Base-by-base conservation (phyloP, 768 basidiomycete species). In the Collybiopsis luxurians region DNA sequence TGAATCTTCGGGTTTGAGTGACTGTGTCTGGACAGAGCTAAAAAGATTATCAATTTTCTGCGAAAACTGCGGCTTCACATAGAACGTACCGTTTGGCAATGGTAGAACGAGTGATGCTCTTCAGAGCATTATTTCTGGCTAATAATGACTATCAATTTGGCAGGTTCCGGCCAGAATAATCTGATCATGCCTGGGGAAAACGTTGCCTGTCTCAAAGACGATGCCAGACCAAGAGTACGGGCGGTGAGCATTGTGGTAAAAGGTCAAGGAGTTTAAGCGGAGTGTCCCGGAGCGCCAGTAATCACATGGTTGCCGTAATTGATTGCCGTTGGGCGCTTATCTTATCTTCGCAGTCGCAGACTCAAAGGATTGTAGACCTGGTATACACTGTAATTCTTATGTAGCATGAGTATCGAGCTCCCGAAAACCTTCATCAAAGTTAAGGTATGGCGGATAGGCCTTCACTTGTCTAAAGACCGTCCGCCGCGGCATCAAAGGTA, bases 1-100 rank as follows among this genome's bases (percentile, higher is more conserved):
- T 10, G 77, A 73, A 0, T 83, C 79, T 0, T 85, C 76, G 1
- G 88, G 78, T 1, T 86, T 76, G 2, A 90, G 60, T 0, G 89
- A 86, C 65, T 88, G 71, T 0, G 84, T 87, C 65, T 90, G 84
- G 17, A 91, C 69, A n/a, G 45, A 44, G 23, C 54, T 55, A 19
- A 2, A 45, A 9, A 36, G 10, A 24, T 7, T 10, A 17, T 19
- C 31, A 34, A 34, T 26, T 17, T 10, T 23, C 13, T 19, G 15
- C 26, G 19, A 3, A 23, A 31, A 28, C 2, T 24, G 30, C 34
- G 12, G 7, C 34, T 15, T 7, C 11, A 15, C 21, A 39, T 17
- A 30, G 24, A 19, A 38, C 31, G 21, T 47, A 55, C 54, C 54
- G 54, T 42, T 26, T 55, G 23, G 31, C 13, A 24, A 55, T 34